These are phyloP conservation scores for Penicillium coffeae DNA, from an alignment of 495 filamentous ascomycete genomes.

Conservation along the genomic window DNA sequence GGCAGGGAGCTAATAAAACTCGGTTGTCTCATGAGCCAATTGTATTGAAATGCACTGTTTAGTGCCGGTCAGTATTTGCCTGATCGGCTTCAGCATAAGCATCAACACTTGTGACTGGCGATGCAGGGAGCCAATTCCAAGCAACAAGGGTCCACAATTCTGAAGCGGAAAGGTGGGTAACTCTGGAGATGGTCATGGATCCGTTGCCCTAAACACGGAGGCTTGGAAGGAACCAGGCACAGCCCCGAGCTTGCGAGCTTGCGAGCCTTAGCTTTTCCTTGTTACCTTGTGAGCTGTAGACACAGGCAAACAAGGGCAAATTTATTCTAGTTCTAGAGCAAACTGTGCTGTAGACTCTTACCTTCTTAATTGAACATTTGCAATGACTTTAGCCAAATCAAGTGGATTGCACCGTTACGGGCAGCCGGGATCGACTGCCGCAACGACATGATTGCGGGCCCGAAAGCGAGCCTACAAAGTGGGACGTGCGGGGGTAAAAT, in stretches of 20 bases:
- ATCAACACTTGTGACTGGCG: too few relatives aligned
- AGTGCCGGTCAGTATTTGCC: neutral
- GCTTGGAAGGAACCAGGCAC: neutral
- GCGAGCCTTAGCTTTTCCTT: neutral
- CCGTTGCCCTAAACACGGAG: neutral
- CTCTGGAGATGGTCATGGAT: neutral
- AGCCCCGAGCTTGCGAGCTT: neutral
- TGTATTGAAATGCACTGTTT: too few relatives aligned
- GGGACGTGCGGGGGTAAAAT: slow-evolving; percentile 2
- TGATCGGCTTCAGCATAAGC: neutral
- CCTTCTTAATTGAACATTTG: too few relatives aligned
- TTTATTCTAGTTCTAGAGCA: too few relatives aligned
- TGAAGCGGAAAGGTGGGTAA: neutral
- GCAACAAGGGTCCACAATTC: neutral
- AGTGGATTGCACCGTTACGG: too few relatives aligned
- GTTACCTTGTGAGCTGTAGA: too few relatives aligned
- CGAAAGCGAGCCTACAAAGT: too few relatives aligned
- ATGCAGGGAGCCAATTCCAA: neutral
- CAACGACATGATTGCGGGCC: too few relatives aligned
- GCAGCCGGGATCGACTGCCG: neutral
- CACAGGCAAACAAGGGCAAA: too few relatives aligned
- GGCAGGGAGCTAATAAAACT: neutral
- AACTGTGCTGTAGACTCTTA: too few relatives aligned
- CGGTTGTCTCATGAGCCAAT: too few relatives aligned
- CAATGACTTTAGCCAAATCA: too few relatives aligned